Evolutionary conservation across 768 basidiomycete genomes (phyloP), one percentile per base, ranked within the genome.

Genomic region (Termitomyces sp.): DNA sequence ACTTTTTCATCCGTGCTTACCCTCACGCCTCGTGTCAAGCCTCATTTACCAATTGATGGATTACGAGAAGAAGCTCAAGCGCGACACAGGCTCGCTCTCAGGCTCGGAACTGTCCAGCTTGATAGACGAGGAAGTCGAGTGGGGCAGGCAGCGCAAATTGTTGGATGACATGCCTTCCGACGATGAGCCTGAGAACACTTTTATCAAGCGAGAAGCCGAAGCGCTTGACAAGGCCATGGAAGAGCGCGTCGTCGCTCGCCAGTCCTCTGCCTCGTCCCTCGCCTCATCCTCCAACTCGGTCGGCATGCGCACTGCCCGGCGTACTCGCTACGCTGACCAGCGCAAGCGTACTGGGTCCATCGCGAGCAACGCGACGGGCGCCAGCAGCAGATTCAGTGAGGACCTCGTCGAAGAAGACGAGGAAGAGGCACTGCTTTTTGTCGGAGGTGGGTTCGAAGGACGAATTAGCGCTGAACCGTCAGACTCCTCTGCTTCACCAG

Each of bases 11-110:
- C 57, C 18, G 18, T 36, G 6, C 56, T 69, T 59, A 61, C 65
- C 50, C 57, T 64, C 43, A 61, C 59, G 63, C 59, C 64, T 50
- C 64, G 59, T 66, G 33, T 18, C 18, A 23, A 93, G 93, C 59
- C 85, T 95, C 70, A 94, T 95, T 75, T 95, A 95, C 79, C 93
- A 95, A 75, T 79, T 96, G 48, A 78, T 93, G 67, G 94, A 95
- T 70, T 96, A 95, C 72, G 93, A 95, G 72, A 89, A 91, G 62
- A 80, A 79, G 53, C 75, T 91, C 57, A 82, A 80, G 64, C 74
- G 79, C 44, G 80, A 78, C 56, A 71, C 73, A 58, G 66, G 70
- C 23, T 85, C 84, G 5, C 81, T 80, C 52, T 78, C 74, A 18
- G 67, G 73, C 48, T 89, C 84, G 47, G 87, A 86, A 61, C 73